Conservation (phyloP, 768 basidiomycete genomes). For the Cystobasidium tubakii region DNA sequence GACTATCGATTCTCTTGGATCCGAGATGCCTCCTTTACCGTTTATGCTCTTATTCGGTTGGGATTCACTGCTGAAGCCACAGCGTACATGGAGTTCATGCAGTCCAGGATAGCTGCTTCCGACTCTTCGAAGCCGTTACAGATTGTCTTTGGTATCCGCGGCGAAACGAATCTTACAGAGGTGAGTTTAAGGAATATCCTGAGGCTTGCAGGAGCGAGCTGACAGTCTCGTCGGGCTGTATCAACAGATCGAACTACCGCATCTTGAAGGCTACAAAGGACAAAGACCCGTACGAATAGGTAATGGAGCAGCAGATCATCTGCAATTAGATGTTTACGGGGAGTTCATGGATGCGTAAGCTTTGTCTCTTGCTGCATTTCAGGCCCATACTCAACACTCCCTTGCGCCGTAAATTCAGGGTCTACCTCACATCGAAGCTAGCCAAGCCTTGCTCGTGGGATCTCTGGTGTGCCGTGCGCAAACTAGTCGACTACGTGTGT, state of each 20-base stretch:
- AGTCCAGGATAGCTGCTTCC: slow-evolving; percentile 26
- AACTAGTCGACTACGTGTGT: slow-evolving; percentile 49
- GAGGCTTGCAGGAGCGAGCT: not conserved
- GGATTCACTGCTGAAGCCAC: slow-evolving; percentile 92
- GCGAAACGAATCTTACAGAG: slow-evolving; percentile 68
- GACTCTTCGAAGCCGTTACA: slow-evolving; percentile 87
- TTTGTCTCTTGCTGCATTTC: not conserved
- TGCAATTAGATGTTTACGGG: slow-evolving; percentile 94
- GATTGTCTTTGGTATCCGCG: slow-evolving; percentile 91
- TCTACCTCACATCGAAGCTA: slow-evolving; percentile 87
- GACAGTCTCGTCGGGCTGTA: not conserved
- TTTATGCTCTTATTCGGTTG: slow-evolving; percentile 86
- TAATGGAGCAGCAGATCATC: slow-evolving; percentile 89
- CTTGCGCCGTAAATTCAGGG: not conserved
- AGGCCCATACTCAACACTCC: not conserved
- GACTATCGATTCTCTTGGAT: slow-evolving; percentile 60
- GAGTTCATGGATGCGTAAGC: slow-evolving; percentile 61
- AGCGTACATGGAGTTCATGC: slow-evolving; percentile 46
- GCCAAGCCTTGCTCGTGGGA: slow-evolving; percentile 47
- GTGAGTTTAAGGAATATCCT: slow-evolving; percentile 46
- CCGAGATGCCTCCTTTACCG: slow-evolving; percentile 90
- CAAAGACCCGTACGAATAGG: slow-evolving; percentile 59
- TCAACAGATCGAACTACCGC: slow-evolving; percentile 59
- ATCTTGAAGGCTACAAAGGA: slow-evolving; percentile 64
- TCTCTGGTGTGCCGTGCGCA: slow-evolving; percentile 46